A percentile compares a stretch with the other conserved stretches of the same genome.
These are phyloP conservation scores for Tetradesmus lagerheimii DNA, from an alignment of 139 green algal species.

Conservation along the genomic window DNA sequence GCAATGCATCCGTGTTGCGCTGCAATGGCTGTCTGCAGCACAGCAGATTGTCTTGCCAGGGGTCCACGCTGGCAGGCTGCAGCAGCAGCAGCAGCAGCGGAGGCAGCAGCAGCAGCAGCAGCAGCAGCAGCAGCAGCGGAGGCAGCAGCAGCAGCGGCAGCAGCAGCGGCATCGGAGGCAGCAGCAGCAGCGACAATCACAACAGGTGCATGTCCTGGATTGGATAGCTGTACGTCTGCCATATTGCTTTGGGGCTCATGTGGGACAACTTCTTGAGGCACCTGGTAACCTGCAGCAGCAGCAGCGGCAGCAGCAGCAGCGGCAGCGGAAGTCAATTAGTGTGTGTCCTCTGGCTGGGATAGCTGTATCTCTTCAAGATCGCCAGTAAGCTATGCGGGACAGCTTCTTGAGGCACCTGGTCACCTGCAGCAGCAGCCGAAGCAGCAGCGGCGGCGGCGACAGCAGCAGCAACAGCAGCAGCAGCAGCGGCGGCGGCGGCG, in stretches of 20 bases:
- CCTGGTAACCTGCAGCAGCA: constrained; percentile 5
- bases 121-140: too few relatives aligned
- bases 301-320: neutral
- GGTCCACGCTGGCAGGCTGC: too few relatives aligned
- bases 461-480: too few relatives aligned
- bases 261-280: constrained; percentile 54
- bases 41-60: too few relatives aligned
- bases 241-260: constrained; percentile 46
- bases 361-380: constrained; percentile 54
- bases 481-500: too few relatives aligned
- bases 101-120: too few relatives aligned
- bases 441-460: too few relatives aligned
- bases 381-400: constrained; percentile 17
- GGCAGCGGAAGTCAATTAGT: neutral
- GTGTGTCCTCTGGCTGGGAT: constrained; percentile 31
- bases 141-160: neutral
- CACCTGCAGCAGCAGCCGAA: neutral
- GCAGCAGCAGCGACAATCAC: too few relatives aligned
- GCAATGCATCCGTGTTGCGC: too few relatives aligned
- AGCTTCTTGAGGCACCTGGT: constrained; percentile 58
- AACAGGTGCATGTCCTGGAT: neutral
- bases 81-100: too few relatives aligned
- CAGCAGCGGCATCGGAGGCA: too few relatives aligned
- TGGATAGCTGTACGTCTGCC: constrained; percentile 55
- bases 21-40: too few relatives aligned